Evolutionary conservation across 352 stramenopile genomes (phyloP).

Genomic region (Pythium aristosporum): DNA sequence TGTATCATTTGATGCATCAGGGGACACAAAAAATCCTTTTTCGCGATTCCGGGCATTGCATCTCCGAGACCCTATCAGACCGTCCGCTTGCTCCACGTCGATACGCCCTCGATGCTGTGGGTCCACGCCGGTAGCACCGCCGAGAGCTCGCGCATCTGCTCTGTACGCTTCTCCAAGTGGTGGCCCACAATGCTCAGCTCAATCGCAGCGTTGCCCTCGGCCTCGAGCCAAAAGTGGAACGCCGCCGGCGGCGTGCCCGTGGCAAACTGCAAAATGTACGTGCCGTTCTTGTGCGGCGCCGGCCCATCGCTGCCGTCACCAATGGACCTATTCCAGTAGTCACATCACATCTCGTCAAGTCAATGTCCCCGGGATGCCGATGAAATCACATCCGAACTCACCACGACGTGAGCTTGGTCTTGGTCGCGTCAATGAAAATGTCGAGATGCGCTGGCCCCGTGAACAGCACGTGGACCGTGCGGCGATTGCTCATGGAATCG

Average conservation of each 20-base stretch:
- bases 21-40: too few relatives aligned
- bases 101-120: conserved; percentile 41
- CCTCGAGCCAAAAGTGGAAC: conserved; percentile 83
- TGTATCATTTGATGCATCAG: too few relatives aligned
- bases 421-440: conserved; percentile 77
- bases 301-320: conserved; percentile 61
- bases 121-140: conserved; percentile 51
- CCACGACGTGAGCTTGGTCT: conserved; percentile 67
- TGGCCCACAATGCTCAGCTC: conserved; percentile 68
- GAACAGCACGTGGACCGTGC: conserved; percentile 66
- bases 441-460: conserved; percentile 67
- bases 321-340: conserved; percentile 47
- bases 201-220: conserved; percentile 42
- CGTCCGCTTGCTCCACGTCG: conserved; percentile 56
- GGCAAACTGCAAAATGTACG: conserved; percentile 77
- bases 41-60: too few relatives aligned
- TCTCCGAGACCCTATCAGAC: conserved; percentile 45
- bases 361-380: too few relatives aligned
- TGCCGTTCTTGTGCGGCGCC: conserved; percentile 52
- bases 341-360: neutral
- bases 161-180: conserved; percentile 52
- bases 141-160: conserved; percentile 46
- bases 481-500: conserved; percentile 43
- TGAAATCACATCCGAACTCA: conserved; percentile 31
- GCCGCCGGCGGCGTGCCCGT: conserved; percentile 49